Evolutionary conservation across 495 filamentous ascomycete genomes (phyloP), one percentile per base, ranked within the genome.

Genomic region (Thermochaetoides thermophila): DNA sequence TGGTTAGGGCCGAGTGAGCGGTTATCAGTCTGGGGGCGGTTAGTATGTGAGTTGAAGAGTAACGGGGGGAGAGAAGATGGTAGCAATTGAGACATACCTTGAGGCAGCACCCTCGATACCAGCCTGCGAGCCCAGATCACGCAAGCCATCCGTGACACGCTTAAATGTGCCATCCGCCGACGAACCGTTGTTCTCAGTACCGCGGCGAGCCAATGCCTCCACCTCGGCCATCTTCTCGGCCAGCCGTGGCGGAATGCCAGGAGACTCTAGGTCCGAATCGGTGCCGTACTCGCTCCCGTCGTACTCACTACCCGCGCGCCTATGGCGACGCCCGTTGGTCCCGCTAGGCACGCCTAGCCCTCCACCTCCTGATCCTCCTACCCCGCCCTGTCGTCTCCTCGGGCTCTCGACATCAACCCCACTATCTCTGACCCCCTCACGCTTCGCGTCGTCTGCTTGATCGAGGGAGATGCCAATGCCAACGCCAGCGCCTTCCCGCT

Each of bases 1-100:
- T 77, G 32, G 81, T 75, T 21, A 95, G 67, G 12, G 85, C 83
- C 25, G 78, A 74, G 55, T 95, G 81, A 22, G 84, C 81, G 17
- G 84, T 91, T 45, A 85, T 84, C 37, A 94, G 66, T 48, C 85
- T 91, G 43, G 1, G 7, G 9, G 14, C 29, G 16, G 19, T 12
- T 14, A 29, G 44, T 37, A 29, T 31, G 43, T 23, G 31, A 29
- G 27, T 10, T 15, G 3, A 35, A 42, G 10, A 32, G 5, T 14
- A 26, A 15, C 10, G 28, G 36, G 34, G 31, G 31, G 16, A 12
- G 21, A 17, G 16, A 29, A 26, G 17, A 13, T 34, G 30, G 25
- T 16, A 18, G n/a, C n/a, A 12, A 25, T 29, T 22, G 30, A 31
- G 17, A 58, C 63, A 46, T 56, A 81, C 82, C 81, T 74, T 38